Evolutionary conservation across 257 asterid species (phyloP).

Genomic region (Thymus quinquecostatus): DNA sequence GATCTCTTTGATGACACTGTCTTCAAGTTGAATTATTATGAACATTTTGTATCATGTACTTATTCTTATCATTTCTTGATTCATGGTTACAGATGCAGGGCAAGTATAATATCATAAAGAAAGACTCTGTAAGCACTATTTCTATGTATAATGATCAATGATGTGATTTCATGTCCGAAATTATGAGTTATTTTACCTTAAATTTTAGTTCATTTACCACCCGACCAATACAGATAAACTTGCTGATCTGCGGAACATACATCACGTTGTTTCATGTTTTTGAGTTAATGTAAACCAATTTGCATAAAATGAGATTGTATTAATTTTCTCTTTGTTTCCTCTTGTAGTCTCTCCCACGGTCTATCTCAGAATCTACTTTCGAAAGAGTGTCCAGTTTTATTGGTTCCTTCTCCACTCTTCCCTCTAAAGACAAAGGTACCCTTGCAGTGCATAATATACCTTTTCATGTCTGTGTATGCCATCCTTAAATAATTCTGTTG

Average conservation of each 20-base stretch:
- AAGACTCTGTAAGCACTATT: slow-evolving; percentile 60
- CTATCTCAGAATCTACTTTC: slow-evolving; percentile 76
- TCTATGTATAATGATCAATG: not conserved
- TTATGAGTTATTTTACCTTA: slow-evolving; percentile 9
- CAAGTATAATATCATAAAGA: slow-evolving; percentile 78
- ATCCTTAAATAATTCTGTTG: not conserved
- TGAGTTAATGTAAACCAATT: slow-evolving; percentile 20
- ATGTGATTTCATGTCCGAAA: slow-evolving; percentile 20
- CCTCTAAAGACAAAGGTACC: slow-evolving; percentile 70
- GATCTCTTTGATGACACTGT: slow-evolving; percentile 18
- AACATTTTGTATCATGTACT: slow-evolving; percentile 21
- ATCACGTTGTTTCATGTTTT: not conserved
- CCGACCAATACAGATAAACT: not conserved
- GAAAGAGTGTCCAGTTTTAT: slow-evolving; percentile 70
- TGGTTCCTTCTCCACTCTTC: slow-evolving; percentile 68
- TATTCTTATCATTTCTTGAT: slow-evolving; percentile 25
- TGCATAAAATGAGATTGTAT: slow-evolving; percentile 24
- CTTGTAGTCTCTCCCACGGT: slow-evolving; percentile 65
- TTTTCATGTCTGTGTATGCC: slow-evolving; percentile 13
- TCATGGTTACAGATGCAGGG: slow-evolving; percentile 68
- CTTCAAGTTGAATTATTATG: slow-evolving; percentile 13
- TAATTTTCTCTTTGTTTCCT: slow-evolving; percentile 25
- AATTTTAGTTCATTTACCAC: slow-evolving; percentile 1
- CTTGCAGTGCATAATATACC: slow-evolving; percentile 23
- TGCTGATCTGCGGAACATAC: not conserved